Percentiles rank a stretch among this genome's conserved stretches.
Conservation (phyloP, 1,284 basidiomycete genomes). For the Kwoniella shivajii region DNA sequence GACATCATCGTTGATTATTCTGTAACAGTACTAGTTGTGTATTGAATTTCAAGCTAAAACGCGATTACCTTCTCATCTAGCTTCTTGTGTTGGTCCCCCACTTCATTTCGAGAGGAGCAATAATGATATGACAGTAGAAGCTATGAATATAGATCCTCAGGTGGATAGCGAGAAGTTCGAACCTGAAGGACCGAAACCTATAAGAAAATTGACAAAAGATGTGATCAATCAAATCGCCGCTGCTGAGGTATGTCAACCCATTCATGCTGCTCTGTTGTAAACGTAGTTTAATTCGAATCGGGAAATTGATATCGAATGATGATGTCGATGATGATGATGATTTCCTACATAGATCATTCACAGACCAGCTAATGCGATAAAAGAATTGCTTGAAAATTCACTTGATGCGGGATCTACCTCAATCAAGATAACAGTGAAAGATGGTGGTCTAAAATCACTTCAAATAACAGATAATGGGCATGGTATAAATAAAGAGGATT, state of each 20-base stretch:
- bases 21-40: too few relatives aligned
- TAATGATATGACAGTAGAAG: slow-evolving; percentile 8
- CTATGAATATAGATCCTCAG: slow-evolving; percentile 18
- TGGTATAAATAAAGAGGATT: slow-evolving; percentile 79
- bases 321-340: too few relatives aligned
- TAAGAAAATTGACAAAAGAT: slow-evolving; percentile 56
- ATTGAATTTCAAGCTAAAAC: too few relatives aligned
- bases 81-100: neutral
- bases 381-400: slow-evolving; percentile 93
- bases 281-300: too few relatives aligned
- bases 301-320: too few relatives aligned
- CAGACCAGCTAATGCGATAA: slow-evolving; percentile 90
- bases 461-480: slow-evolving; percentile 97
- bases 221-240: slow-evolving; percentile 67
- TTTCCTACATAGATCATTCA: slow-evolving; percentile 87
- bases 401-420: slow-evolving; percentile 89
- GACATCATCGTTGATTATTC: slow-evolving; percentile 20
- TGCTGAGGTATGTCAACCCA: slow-evolving; percentile 58
- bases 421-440: slow-evolving; percentile 86
- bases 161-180: slow-evolving; percentile 14
- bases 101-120: neutral
- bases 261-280: too few relatives aligned
- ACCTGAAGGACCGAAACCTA: slow-evolving; percentile 46
- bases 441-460: slow-evolving; percentile 91
- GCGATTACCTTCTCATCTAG: too few relatives aligned